Conservation (phyloP, 768 basidiomycete genomes). For the Tylopilus rubrobrunneus region DNA sequence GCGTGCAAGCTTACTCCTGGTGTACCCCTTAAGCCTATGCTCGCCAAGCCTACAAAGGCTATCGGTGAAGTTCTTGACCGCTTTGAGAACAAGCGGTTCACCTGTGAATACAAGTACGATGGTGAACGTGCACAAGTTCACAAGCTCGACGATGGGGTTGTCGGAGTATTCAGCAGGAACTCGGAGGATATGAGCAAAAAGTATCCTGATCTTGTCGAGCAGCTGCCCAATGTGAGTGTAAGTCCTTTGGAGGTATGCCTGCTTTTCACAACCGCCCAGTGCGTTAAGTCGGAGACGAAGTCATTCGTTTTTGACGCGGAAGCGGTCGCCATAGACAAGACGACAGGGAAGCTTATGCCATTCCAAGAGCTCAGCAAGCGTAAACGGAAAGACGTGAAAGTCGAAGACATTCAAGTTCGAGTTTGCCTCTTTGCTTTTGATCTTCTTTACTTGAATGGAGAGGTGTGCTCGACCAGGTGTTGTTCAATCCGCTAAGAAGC, state of each 20-base stretch:
- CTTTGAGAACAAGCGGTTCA: conserved; percentile 93
- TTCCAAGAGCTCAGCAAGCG: conserved; percentile 96
- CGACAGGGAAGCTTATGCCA: conserved; percentile 83
- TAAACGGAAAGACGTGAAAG: conserved; percentile 96
- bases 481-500: neutral
- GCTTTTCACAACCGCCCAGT: conserved; percentile 43
- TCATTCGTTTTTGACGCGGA: conserved; percentile 96
- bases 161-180: conserved; percentile 94
- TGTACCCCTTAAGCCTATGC: conserved; percentile 96
- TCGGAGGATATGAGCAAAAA: conserved; percentile 99
- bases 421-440: conserved; percentile 98
- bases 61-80: conserved; percentile 96
- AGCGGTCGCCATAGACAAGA: conserved; percentile 91
- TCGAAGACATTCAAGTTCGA: conserved; percentile 95
- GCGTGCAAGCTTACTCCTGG: conserved; percentile 92
- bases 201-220: conserved; percentile 96
- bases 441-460: conserved; percentile 92
- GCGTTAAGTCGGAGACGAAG: conserved; percentile 75
- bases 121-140: conserved; percentile 98
- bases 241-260: neutral
- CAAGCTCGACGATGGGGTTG: conserved; percentile 71
- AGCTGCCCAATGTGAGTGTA: conserved; percentile 70
- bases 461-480: conserved; percentile 46
- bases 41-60: conserved; percentile 98
- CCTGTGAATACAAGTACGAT: conserved; percentile 99